Evolutionary conservation across 768 basidiomycete genomes (phyloP).

Genomic region (Phaeotremella skinneri): DNA sequence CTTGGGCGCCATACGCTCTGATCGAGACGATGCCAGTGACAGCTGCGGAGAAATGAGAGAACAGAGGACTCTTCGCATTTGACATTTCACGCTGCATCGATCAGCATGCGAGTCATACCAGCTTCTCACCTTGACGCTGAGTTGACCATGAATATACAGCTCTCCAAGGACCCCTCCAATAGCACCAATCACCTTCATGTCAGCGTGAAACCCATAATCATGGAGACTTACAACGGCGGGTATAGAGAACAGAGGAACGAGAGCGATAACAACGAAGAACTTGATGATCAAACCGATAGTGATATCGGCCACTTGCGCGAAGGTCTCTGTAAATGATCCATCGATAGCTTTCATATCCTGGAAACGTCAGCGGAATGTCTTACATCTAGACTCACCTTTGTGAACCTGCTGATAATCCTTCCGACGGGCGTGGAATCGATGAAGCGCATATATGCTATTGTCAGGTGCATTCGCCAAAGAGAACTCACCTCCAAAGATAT

Average conservation of each 20-base stretch:
- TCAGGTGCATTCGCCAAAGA: not conserved
- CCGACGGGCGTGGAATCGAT: slow-evolving; percentile 44
- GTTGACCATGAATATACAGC: slow-evolving; percentile 61
- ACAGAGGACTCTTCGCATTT: slow-evolving; percentile 57
- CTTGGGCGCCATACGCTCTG: slow-evolving; percentile 65
- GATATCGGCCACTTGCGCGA: slow-evolving; percentile 37
- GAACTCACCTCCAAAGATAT: slow-evolving; percentile 33
- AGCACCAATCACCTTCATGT: slow-evolving; percentile 39
- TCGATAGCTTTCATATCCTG: slow-evolving; percentile 48
- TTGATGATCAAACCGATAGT: slow-evolving; percentile 40
- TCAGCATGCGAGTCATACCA: not conserved
- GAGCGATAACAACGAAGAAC: slow-evolving; percentile 40
- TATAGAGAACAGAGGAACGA: slow-evolving; percentile 45
- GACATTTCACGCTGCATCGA: slow-evolving; percentile 56
- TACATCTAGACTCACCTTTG: slow-evolving; percentile 28
- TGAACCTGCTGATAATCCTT: slow-evolving; percentile 47
- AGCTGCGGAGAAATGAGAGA: slow-evolving; percentile 60
- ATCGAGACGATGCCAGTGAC: slow-evolving; percentile 61
- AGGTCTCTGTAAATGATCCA: slow-evolving; percentile 39
- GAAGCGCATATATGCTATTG: slow-evolving; percentile 35
- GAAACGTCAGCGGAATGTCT: not conserved
- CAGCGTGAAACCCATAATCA: not conserved
- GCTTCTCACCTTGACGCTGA: slow-evolving; percentile 56
- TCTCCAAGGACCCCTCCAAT: slow-evolving; percentile 57
- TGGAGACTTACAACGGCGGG: slow-evolving; percentile 31